Base-by-base conservation (phyloP, 106 monocot species). In the Apostasia ramifera region DNA sequence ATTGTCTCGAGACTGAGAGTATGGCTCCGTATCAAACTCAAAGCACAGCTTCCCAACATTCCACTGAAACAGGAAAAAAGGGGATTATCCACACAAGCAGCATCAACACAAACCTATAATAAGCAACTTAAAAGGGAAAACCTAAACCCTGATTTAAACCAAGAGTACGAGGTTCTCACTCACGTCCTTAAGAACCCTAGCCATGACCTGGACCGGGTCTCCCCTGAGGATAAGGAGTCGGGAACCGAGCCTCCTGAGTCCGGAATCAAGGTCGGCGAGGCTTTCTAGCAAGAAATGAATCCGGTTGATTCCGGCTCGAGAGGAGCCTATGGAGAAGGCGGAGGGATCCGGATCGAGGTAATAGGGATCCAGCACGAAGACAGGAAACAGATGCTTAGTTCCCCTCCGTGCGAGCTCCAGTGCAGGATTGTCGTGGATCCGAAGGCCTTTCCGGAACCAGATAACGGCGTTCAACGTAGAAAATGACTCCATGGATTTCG, bases 381-480 rank as follows among this genome's bases (percentile, higher is more conserved):
- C 85, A 7, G 94, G 94, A 81, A 75, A 91, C 8, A 94, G 79
- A 67, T 60, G 73, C 57, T 58, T 71, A 8, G 76, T 57, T 9
- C 70, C 61, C 41, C 68, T 55, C 11, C 64, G 44, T 13, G 94
- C 94, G 55, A 42, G 73, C 41, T 85, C 84, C 61, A 94, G 83
- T 47, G 91, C 94, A 1, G 94, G 94, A 74, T 94, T 94, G 75
- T 94, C 94, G 81, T 94, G 94, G 73, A 94, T 81, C 55, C 94
- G 75, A 11, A 94, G 76, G 2, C 94, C 94, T 73, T 94, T 94
- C 5, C 94, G 75, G 70, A 94, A 94, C 94, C 94, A 94, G 49
- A 94, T 65, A 81, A 94, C 66, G 5, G 85, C 70, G 69, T 76
- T 82, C 75, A 73, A 61, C 42, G 44, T 13, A 38, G 59, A 59